Percentiles rank a stretch among this genome's conserved stretches.
These are phyloP conservation scores for Pythium sukuiense DNA, from an alignment of 352 stramenopile species.

Conservation along the genomic window DNA sequence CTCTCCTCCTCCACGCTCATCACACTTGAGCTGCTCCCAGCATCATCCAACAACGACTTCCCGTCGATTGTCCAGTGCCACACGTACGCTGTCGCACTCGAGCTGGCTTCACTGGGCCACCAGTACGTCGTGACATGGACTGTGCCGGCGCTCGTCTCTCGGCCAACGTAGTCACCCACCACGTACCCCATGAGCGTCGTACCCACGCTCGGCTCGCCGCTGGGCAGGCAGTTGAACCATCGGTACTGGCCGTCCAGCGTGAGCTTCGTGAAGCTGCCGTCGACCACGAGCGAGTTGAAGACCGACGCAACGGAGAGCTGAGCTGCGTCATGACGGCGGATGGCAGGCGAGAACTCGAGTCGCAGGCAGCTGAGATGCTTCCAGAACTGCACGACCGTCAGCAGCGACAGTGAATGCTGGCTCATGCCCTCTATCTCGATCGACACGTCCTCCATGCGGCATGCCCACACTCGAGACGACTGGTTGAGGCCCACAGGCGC, in stretches of 20 bases:
- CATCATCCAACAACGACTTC: no score
- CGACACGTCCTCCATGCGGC: not conserved
- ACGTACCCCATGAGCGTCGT: constrained; percentile 15
- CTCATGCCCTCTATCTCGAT: not conserved
- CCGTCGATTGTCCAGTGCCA: constrained; percentile 22
- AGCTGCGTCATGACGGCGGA: no score
- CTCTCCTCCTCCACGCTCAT: no score
- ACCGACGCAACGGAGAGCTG: constrained; percentile 13
- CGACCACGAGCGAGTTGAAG: not conserved
- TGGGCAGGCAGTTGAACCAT: constrained; percentile 13
- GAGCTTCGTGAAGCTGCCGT: constrained; percentile 9
- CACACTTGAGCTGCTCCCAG: no score
- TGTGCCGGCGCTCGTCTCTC: not conserved
- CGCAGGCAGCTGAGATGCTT: not conserved
- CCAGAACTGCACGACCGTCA: not conserved
- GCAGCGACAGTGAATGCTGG: constrained; percentile 1
- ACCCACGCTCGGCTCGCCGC: constrained; percentile 10
- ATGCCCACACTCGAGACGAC: not conserved
- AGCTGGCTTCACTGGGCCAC: constrained; percentile 5
- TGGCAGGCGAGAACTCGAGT: not conserved
- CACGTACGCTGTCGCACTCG: not conserved
- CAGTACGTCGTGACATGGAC: constrained; percentile 15
- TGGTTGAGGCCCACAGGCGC: not conserved
- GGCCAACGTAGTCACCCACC: constrained; percentile 17
- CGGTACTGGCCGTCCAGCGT: constrained; percentile 11